Evolutionary conservation across 2,329 filamentous ascomycete genomes (phyloP), one percentile per base, ranked within the genome.

Genomic region (Botryotinia convoluta): DNA sequence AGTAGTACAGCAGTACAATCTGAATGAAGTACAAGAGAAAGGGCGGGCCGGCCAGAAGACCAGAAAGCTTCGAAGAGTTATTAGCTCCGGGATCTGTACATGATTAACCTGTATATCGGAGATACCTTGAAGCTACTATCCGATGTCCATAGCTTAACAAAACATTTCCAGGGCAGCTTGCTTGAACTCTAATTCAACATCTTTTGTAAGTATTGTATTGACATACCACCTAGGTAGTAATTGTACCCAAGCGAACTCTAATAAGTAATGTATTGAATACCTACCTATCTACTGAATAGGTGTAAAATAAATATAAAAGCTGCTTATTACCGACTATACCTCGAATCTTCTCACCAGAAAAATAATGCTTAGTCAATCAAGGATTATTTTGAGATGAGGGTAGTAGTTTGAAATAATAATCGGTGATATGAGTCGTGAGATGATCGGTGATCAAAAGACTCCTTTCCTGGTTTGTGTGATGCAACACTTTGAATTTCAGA

Each of bases 171-270:
- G 35, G 16, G 18, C 48, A 69, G 65, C 32, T 54, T 32, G 32
- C 35, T 32, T 60, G 35, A 69, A 44, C 54, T 60, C 20, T 69
- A 45, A 39, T 45, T 45, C 48, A 39, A 69, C 51, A 69, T 35
- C 67, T 44, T 14, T 60, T 9, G 39, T 48, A 29, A 12, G n/a
- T 42, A n/a, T 18, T 51, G 14, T 32, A 18, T 29, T 32, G 51
- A 18, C n/a, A 32, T 2, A n/a, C n/a, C n/a, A 14, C 26, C 12
- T n/a, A n/a, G 12, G 5, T 16, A 14, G 26, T 51, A 26, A 54
- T 16, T 16, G 48, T 12, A 54, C 4, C 10, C 48, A n/a, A n/a
- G 48, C 48, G 48, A 54, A n/a, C 48, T 54, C 26, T 54, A 45
- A 45, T 3, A n/a, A 4, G 48, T 16, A n/a, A 29, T 54, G 48